Conservation (phyloP, 768 basidiomycete species). For the Leccinum variicolor region DNA sequence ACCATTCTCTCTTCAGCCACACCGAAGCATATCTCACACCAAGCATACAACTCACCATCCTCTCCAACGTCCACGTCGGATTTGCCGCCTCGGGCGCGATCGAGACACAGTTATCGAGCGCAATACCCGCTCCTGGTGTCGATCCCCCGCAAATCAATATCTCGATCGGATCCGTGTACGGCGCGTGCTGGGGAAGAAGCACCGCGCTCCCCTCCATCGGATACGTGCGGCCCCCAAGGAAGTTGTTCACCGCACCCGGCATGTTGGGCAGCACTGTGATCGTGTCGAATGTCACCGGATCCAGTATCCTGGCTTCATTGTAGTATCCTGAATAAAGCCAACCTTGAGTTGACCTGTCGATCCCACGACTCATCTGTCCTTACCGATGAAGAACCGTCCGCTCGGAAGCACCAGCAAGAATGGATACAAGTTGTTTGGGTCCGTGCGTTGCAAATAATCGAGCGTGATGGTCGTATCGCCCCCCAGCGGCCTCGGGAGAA, state of each 20-base stretch:
- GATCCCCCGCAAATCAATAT: slow-evolving; percentile 83
- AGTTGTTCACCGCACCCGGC: slow-evolving; percentile 70
- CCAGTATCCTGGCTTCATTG: slow-evolving; percentile 76
- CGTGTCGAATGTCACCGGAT: slow-evolving; percentile 64
- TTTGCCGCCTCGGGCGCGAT: slow-evolving; percentile 63
- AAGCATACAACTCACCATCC: slow-evolving; percentile 56
- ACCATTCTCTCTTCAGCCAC: not conserved
- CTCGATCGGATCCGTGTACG: slow-evolving; percentile 70
- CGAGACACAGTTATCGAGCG: slow-evolving; percentile 68
- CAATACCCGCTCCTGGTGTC: slow-evolving; percentile 44
- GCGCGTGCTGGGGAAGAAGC: slow-evolving; percentile 65
- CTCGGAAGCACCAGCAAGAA: slow-evolving; percentile 72
- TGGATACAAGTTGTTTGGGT: slow-evolving; percentile 80
- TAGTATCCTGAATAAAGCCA: slow-evolving; percentile 55
- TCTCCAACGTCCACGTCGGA: slow-evolving; percentile 67
- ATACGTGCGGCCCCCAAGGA: slow-evolving; percentile 73
- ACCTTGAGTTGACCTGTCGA: not conserved
- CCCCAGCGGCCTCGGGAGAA: slow-evolving; percentile 63
- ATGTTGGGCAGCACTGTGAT: slow-evolving; percentile 62
- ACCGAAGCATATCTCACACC: slow-evolving; percentile 36
- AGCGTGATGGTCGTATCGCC: slow-evolving; percentile 59
- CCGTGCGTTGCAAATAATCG: slow-evolving; percentile 66
- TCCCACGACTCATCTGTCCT: slow-evolving; percentile 14
- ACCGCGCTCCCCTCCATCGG: slow-evolving; percentile 72
- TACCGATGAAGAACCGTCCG: slow-evolving; percentile 67